A percentile compares a stretch with the other conserved stretches of the same genome.
These are phyloP conservation scores for Alliaria petiolata DNA, from an alignment of 345 rosid species.

Conservation along the genomic window DNA sequence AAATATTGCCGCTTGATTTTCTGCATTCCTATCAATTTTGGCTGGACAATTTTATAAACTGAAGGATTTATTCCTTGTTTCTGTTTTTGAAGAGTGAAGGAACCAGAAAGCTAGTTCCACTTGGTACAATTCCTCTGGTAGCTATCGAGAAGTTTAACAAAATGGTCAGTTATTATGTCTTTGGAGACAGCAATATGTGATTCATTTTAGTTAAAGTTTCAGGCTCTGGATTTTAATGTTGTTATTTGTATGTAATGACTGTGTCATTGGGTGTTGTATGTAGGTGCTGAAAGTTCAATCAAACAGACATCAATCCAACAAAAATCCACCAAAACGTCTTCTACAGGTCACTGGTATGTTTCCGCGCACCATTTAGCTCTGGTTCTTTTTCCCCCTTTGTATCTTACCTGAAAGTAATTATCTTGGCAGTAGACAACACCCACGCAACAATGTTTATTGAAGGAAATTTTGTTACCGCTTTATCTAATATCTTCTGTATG, in stretches of 20 bases:
- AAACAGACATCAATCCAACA: conserved; percentile 52
- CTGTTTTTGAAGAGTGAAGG: conserved; percentile 64
- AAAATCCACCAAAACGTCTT: conserved; percentile 63
- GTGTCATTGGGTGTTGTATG: conserved; percentile 28
- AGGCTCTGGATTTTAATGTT: conserved; percentile 5
- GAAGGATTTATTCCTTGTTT: conserved; percentile 7
- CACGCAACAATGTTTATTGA: background rate
- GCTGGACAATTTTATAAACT: background rate
- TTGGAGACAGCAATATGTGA: background rate
- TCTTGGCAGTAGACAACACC: conserved; percentile 1
- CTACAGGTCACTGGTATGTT: conserved; percentile 86
- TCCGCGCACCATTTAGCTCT: background rate
- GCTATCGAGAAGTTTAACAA: conserved; percentile 91
- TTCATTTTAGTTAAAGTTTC: background rate
- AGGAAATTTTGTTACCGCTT: conserved; percentile 3
- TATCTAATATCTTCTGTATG: background rate
- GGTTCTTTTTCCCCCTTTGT: background rate
- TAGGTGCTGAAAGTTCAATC: conserved; percentile 68
- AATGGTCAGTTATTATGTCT: conserved; percentile 48
- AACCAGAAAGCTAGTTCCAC: conserved; percentile 60
- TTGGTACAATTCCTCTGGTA: conserved; percentile 81
- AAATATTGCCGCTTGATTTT: background rate
- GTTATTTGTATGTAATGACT: background rate
- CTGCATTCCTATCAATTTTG: background rate
- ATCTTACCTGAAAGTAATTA: background rate